Base-by-base conservation (phyloP, 352 stramenopile species). In the Hyphochytrium catenoides region DNA sequence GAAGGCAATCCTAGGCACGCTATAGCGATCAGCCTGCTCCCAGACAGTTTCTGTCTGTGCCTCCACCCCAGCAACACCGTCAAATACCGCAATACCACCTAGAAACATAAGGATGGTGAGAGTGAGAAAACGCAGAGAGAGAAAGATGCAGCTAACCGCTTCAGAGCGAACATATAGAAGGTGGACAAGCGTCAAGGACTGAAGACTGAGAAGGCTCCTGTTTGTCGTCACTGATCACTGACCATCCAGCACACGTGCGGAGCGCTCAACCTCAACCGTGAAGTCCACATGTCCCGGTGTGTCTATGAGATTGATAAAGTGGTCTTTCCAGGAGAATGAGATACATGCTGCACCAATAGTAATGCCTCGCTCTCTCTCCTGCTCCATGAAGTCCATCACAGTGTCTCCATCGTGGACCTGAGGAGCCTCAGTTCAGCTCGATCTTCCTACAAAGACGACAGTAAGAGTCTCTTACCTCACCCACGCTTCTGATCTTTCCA, bases 271-370 rank as follows among this genome's bases (percentile, higher is more conserved):
- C 47, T 98, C 91, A 35, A 97, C 66, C 16, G 89, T 96, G 52
- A 97, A 98, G 63, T 98, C 91, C 18, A 97, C 89, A 55, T 89
- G 74, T 17, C 87, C 86, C 3, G 90, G 87, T 8, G 89, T 97
- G 42, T 97, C 90, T 44, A 98, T 95, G 22, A 98, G 73, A 57
- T 97, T 97, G 40, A 97, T 79, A 33, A 82, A 48, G 53, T 93
- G 73, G 23, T 84, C 70, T 1, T 71, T 71, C 88, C 87, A 98
- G 23, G 57, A 45, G 48, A 94, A 95, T 20, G 78, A 93, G 31
- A 93, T 95, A 32, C 88, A 87, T 4, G 88, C 88, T 29, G 76
- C 84, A 33, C 83, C 87, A 48, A 98, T 98, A 1, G 90, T 98
- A 55, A 98, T 97, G 34, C 91, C 91, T 18, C 87, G 70, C 56